phyloP scores from a whole-genome alignment of 208 protist species.

The Trypanosoma lewisi region DNA sequence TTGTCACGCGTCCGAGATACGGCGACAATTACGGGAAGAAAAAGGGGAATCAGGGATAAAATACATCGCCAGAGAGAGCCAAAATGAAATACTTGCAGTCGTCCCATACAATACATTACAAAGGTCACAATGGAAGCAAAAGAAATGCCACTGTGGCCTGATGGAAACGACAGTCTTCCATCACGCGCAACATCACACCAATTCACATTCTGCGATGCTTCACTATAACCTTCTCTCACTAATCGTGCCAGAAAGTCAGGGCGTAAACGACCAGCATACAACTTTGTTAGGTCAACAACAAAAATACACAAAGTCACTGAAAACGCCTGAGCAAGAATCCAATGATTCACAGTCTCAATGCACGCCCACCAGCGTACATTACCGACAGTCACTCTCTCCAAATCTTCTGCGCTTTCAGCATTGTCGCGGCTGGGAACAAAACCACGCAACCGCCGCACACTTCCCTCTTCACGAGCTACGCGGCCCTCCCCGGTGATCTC shows the following conservation, averaged over 20 bases:
- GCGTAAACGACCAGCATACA: conserved; percentile 62
- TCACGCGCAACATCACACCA: conserved; percentile 23
- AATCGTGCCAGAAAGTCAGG: conserved; percentile 65
- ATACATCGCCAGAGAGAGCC: conserved; percentile 11
- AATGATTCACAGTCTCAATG: conserved; percentile 37
- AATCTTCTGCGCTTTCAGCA: neutral
- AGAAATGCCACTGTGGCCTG: conserved; percentile 38
- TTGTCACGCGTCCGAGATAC: conserved; percentile 59
- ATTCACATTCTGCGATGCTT: conserved; percentile 4
- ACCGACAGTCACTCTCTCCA: neutral
- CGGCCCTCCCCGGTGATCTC: neutral
- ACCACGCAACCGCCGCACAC: neutral
- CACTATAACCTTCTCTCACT: conserved; percentile 12
- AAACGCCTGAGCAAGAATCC: conserved; percentile 42
- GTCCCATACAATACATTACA: conserved; percentile 27
- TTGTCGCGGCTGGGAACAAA: neutral
- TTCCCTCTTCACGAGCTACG: neutral
- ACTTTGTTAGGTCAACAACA: conserved; percentile 50
- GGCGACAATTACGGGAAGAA: conserved; percentile 38
- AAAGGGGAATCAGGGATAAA: conserved; percentile 29
- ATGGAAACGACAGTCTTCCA: conserved; percentile 46
- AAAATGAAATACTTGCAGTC: conserved; percentile 19
- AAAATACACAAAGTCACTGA: conserved; percentile 28
- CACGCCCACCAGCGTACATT: conserved; percentile 16
- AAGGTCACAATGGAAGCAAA: conserved; percentile 41